Percentiles rank a stretch among this genome's conserved stretches.
Evolutionary conservation across 768 basidiomycete species (phyloP).

Genomic region (Infundibulicybe gibba): DNA sequence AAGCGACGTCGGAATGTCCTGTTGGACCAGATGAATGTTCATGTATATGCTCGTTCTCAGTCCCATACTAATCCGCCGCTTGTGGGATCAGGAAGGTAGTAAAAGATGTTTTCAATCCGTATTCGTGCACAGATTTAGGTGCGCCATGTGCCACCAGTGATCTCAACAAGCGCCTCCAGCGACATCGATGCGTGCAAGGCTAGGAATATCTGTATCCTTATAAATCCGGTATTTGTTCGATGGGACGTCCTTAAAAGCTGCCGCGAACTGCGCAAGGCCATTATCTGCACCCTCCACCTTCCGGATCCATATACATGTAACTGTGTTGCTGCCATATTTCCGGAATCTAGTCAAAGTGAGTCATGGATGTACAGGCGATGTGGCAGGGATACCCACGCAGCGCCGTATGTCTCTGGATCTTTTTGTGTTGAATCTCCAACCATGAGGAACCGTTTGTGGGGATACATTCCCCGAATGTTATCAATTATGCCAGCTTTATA

Average conservation of each 20-base stretch:
- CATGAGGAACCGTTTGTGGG: slow-evolving; percentile 36
- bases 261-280: slow-evolving; percentile 29
- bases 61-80: too few relatives aligned
- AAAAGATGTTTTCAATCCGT: too few relatives aligned
- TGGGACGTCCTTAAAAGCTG: slow-evolving; percentile 24
- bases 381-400: slow-evolving; percentile 25
- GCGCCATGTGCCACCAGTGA: too few relatives aligned
- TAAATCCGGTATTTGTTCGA: slow-evolving; percentile 27
- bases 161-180: slow-evolving; percentile 31
- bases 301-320: slow-evolving; percentile 41
- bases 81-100: too few relatives aligned
- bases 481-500: slow-evolving; percentile 35
- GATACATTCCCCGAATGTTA: slow-evolving; percentile 36
- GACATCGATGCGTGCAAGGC: slow-evolving; percentile 29
- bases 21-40: too few relatives aligned
- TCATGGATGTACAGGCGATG: not conserved
- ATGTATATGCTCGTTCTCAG: too few relatives aligned
- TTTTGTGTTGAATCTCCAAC: slow-evolving; percentile 43
- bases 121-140: too few relatives aligned
- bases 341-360: slow-evolving; percentile 21
- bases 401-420: slow-evolving; percentile 42
- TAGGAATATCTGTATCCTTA: slow-evolving; percentile 30
- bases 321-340: slow-evolving; percentile 29
- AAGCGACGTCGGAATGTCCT: too few relatives aligned
- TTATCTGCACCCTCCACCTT: slow-evolving; percentile 40